Base-by-base conservation (phyloP, 805 yeast species). In the Myxozyma monticola region DNA sequence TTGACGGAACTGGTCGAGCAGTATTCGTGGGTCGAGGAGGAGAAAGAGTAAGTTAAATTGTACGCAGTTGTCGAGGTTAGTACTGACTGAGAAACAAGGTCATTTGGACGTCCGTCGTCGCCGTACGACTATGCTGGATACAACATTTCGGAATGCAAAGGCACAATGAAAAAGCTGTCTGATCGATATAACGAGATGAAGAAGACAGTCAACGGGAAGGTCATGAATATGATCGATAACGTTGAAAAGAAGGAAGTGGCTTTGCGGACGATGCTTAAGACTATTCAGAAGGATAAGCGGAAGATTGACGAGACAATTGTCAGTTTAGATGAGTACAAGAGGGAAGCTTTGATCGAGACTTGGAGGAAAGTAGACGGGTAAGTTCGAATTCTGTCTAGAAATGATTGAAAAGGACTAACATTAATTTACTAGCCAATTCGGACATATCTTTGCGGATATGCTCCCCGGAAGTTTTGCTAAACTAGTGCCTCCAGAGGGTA, bases 401-500 rank as follows among this genome's bases (percentile, higher is more conserved):
- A n/a, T 9, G 3, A 8, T 29, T 30, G 38, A 24, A n/a, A 14
- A 24, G 29, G 15, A 14, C 17, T 4, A 28, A 8, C 7, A 41
- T 44, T 40, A 30, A 35, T 4, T 15, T 22, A 7, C 10, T 31
- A 57, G 59, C 7, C 98, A 91, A 66, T 90, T 93, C 69, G 99
- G 99, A 12, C 77, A 78, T 43, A 88, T 93, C 22, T 93, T 93
- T 69, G 80, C 85, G 1, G 96, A 89, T 62, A 74, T 93, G 42
- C 72, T 93, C 45, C 97, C 97, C 0, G 88, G 87, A 12, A 85
- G 96, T 2, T 86, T 83, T 68, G 95, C 98, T 1, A 88, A 88
- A 67, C 75, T 91, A 53, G 96, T 84, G 12, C 88, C 95, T 2
- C 78, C 81, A 2, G 88, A 88, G 58, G 79, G 80, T n/a, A 76